These are phyloP conservation scores for Buddleja alternifolia DNA, from an alignment of 257 asterid genomes.

Conservation along the genomic window DNA sequence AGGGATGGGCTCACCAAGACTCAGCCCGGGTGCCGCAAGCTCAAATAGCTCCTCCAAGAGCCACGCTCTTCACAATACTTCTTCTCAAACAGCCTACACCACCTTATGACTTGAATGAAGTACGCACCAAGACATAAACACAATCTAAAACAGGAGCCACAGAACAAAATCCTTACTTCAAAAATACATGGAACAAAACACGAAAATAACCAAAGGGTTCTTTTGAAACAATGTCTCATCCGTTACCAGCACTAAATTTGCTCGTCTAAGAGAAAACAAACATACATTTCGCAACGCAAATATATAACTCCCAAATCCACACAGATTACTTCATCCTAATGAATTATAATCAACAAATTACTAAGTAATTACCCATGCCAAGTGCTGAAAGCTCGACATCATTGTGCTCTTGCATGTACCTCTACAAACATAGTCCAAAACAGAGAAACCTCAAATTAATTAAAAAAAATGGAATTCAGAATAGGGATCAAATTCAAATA, in stretches of 20 bases:
- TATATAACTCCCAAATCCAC: not conserved
- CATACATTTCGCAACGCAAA: not conserved
- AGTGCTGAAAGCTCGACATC: constrained; percentile 93
- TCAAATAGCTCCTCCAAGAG: not conserved
- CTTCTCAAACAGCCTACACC: not conserved
- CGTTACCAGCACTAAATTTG: constrained; percentile 4
- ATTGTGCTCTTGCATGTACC: constrained; percentile 76
- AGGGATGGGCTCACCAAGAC: too few species aligned
- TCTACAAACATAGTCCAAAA: constrained; percentile 39
- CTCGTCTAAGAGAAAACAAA: not conserved
- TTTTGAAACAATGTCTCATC: not conserved
- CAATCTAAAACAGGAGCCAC: not conserved
- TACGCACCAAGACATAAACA: not conserved
- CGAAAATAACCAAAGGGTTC: not conserved
- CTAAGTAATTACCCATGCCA: constrained; percentile 73
- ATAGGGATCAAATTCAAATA: constrained; percentile 3
- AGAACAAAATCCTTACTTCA: not conserved
- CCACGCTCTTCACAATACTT: not conserved
- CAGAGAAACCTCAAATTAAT: constrained; percentile 22
- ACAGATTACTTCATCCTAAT: not conserved
- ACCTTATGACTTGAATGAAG: not conserved
- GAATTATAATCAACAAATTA: constrained; percentile 7
- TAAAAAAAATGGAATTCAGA: not conserved
- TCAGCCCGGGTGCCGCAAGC: not conserved
- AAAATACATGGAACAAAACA: not conserved